Conservation (phyloP, 345 rosid genomes). For the Cardamine resedifolia region DNA sequence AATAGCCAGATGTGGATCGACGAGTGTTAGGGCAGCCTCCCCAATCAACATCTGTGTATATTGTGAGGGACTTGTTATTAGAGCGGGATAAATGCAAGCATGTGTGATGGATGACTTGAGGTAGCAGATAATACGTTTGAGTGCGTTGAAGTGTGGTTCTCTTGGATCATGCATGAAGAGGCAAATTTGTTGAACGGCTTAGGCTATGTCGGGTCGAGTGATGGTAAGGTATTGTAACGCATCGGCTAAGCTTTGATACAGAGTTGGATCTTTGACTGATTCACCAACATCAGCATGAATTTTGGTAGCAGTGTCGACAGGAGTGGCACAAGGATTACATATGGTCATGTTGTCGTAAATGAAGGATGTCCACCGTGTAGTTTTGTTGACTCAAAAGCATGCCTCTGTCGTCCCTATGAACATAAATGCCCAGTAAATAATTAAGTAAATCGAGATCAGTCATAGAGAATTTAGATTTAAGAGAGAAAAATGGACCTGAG, state of each 20-base stretch:
- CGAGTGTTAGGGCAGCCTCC: not conserved
- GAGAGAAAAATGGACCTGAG: not conserved
- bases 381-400: not conserved
- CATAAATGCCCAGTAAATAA: not conserved
- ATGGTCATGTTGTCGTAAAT: not conserved
- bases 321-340: not conserved
- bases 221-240: not conserved
- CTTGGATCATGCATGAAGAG: not conserved
- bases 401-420: not conserved
- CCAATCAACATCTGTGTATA: not conserved
- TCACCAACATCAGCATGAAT: not conserved
- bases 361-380: not conserved
- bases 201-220: not conserved
- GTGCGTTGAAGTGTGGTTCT: not conserved
- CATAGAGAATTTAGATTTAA: not conserved
- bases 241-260: not conserved
- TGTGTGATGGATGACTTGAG: not conserved
- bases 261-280: not conserved
- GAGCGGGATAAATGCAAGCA: not conserved
- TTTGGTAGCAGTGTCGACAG: not conserved
- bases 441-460: not conserved
- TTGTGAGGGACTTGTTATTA: not conserved
- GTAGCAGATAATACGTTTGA: not conserved
- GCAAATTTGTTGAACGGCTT: not conserved
- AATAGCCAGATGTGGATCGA: not conserved